Evolutionary conservation across 208 protist species (phyloP), one percentile per base, ranked within the genome.

Genomic region (Angomonas deanei): DNA sequence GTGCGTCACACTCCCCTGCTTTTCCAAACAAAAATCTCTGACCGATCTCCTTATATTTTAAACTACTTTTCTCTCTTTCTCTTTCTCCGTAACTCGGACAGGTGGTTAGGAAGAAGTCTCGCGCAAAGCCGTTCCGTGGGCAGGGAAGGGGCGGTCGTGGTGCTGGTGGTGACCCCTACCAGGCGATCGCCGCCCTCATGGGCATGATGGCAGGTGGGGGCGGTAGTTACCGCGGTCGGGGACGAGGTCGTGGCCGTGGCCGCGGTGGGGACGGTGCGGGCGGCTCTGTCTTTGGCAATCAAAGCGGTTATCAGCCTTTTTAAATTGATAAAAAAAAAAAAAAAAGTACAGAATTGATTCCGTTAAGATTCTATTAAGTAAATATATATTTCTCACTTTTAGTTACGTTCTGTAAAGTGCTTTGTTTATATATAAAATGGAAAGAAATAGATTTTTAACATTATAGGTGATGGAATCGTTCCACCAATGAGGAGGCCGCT

Each of bases 71-170:
- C 63, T 34, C 34, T 57, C 50, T 17, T 26, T 24, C 36, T 68
- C 47, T 55, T 27, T 26, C 23, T 57, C 28, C 42, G n/a, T 55
- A 26, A 11, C 57, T 27, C 38, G 15, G 64, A 56, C 36, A 92
- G 85, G 85, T 92, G 19, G 82, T 78, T 19, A 84, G 83, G 46
- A 92, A 92, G 59, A 74, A 78, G 11, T 92, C 85, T n/a, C 68
- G 82, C 50, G 86, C 82, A 32, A 72, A 80, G 32, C 72, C 81
- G 0, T 77, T 72, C 11, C 59, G 63, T 27, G 69, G 61, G 3
- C 80, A 80, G 19, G 84, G 84, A 64, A 38, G 70, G 28, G 15
- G 39, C 61, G 1, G 46, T 17, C 8, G 34, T 19, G 19, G 58
- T 24, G 62, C 32, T 23, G 33, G 53, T 8, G 13, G 46, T 3